Base-by-base conservation (phyloP, 2,329 filamentous ascomycete genomes). In the Trichoderma sp. region DNA sequence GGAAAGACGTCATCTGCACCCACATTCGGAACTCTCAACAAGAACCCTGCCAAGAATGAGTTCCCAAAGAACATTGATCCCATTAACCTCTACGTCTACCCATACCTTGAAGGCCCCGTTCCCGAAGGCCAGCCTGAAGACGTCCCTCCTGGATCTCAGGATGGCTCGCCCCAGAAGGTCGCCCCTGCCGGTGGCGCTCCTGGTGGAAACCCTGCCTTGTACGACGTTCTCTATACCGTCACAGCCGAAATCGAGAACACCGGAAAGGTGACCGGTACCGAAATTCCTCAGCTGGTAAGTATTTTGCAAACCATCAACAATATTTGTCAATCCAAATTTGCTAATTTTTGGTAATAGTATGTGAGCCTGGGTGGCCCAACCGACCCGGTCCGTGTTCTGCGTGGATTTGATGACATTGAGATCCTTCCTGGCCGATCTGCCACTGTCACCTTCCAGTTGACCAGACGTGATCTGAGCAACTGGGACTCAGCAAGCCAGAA, bases 11-110 rank as follows among this genome's bases (percentile, higher is more conserved):
- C 62, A 41, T 65, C 33, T 18, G 62, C 62, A 41, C 62, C 62
- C 62, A 65, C 62, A 3, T 38, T 38, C 16, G 62, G 62, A 65
- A 65, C 33, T 41, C 21, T 65, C 62, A 65, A 65, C 33, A 65
- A 27, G 33, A 65, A 65, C 3, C 62, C 62, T 41, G 62, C 62
- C 21, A 21, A 21, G 21, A 65, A 65, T 21, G 62, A 65, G 62
- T 65, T 65, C 33, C 62, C 62, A n/a, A 65, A 65, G 62, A 65
- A 65, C 21, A 41, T 65, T 65, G 62, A 65, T 41, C 62, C 62
- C 9, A 41, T 65, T 12, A 4, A 65, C 21, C 62, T 65, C n/a
- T 65, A 65, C 62, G 62, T 65, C n/a, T 65, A 65, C 62, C 62
- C 62, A 24, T 65, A 65, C 9, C 62, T 65, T 14, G 62, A 65